Base-by-base conservation (phyloP, 805 yeast genomes). In the Hanseniaspora guilliermondii region DNA sequence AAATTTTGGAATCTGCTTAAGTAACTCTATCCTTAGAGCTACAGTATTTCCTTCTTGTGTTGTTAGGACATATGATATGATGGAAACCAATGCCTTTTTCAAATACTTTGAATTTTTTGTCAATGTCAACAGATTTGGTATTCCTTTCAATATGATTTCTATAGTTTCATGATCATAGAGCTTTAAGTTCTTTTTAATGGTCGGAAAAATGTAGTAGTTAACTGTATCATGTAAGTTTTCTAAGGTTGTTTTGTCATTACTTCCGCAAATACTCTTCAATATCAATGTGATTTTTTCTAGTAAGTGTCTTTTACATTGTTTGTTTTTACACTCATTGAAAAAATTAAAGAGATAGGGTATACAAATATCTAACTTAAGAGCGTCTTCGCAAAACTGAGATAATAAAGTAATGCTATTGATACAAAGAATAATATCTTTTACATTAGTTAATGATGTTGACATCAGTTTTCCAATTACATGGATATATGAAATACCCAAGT, bases 301-400 rank as follows among this genome's bases (percentile, higher is more conserved):
- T 0, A 95, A 85, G 2, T 79, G 70, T 1, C 80, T 75, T 52
- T 83, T 85, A 3, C 87, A 93, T 46, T 74, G 76, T 0, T 79
- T 73, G 19, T 82, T 74, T 0, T 74, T 69, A 57, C 87, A 95
- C 50, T 85, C 87, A 33, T 59, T 62, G 14, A 89, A 65, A 53
- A 87, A 71, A n/a, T 79, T 70, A 22, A 86, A 76, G 24, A 93
- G 65, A 63, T 83, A 87, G 0, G 98, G 97, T 24, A 93, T 66
- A 33, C 87, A 79, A 45, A 97, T 69, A 65, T 93, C 97, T 39
- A 93, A 70, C 64, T 88, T 91, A 16, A 81, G 82, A 55, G 85
- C 95, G 64, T 93, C 97, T 24, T 78, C 77, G 1, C 87, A 71
- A 56, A 79, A 76, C 61, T 86, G 95, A 1, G 91, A 78, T 19